A percentile compares a stretch with the other conserved stretches of the same genome.
phyloP scores from a whole-genome alignment of 129 eudicot genomes.

The carrot (Daucus carota) region DNA sequence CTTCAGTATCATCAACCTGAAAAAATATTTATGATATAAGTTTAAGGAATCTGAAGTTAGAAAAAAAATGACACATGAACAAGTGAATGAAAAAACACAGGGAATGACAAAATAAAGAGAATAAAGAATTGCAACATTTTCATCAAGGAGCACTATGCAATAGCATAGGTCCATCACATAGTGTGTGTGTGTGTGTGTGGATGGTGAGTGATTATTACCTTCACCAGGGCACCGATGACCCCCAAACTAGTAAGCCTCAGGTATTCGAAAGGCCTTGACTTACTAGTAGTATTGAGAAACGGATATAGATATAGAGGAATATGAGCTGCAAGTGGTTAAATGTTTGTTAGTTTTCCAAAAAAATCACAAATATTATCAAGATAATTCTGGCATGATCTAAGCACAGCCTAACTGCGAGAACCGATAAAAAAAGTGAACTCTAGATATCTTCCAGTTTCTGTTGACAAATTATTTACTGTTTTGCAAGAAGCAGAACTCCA shows the following conservation, averaged over 20 bases:
- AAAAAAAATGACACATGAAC: no score
- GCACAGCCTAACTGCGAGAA: background rate
- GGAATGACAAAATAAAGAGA: no score
- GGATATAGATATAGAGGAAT: constrained; percentile 88
- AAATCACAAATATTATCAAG: background rate
- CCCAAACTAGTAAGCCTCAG: constrained; percentile 95
- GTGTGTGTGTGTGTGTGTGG: background rate
- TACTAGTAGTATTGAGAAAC: constrained; percentile 94
- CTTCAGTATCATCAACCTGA: constrained; percentile 96
- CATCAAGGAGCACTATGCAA: background rate
- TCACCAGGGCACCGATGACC: constrained; percentile 94
- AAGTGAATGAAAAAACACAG: no score
- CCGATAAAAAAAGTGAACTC: background rate
- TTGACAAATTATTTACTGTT: background rate
- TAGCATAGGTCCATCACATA: background rate
- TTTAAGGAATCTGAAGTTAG: no score
- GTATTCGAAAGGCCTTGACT: constrained; percentile 93
- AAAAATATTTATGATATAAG: constrained; percentile 12
- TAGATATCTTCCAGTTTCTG: background rate
- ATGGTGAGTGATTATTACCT: constrained; percentile 33
- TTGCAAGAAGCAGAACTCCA: background rate
- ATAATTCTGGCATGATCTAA: background rate
- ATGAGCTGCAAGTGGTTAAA: constrained; percentile 64
- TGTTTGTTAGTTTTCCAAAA: background rate
- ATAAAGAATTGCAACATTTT: no score